A percentile compares a stretch with the other conserved stretches of the same genome.
These are phyloP conservation scores for Limtongia smithiae DNA, from an alignment of 805 yeast genomes.

Conservation along the genomic window DNA sequence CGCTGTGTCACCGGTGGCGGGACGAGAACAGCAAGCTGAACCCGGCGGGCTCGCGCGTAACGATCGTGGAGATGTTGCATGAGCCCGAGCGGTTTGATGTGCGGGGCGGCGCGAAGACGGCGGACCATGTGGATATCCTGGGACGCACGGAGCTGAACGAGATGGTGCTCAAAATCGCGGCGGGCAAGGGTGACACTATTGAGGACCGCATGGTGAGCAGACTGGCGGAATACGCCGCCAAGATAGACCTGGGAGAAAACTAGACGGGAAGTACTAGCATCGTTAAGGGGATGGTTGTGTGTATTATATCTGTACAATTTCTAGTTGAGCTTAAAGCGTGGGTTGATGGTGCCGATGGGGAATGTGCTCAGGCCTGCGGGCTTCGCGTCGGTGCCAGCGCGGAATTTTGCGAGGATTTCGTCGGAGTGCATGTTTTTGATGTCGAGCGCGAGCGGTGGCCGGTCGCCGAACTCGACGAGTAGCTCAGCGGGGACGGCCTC, in stretches of 20 bases:
- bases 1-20: conserved; percentile 91
- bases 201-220: conserved; percentile 56
- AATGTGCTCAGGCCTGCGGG: neutral
- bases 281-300: neutral
- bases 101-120: conserved; percentile 95
- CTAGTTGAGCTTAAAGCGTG: conserved; percentile 8
- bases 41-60: conserved; percentile 72
- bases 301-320: neutral
- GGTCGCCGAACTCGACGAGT: conserved; percentile 29
- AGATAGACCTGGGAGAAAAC: conserved; percentile 45
- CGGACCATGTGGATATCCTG: conserved; percentile 94
- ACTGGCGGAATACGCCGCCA: conserved; percentile 58
- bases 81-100: conserved; percentile 93
- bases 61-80: conserved; percentile 83
- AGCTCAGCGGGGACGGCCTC: conserved; percentile 36
- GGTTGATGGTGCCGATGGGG: conserved; percentile 10
- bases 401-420: conserved; percentile 56
- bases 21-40: conserved; percentile 59
- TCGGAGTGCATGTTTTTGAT: conserved; percentile 50
- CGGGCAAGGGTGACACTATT: conserved; percentile 72
- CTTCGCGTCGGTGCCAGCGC: conserved; percentile 31
- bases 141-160: conserved; percentile 94
- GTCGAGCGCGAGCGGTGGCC: conserved; percentile 40
- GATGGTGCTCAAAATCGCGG: conserved; percentile 71
- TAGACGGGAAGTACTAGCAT: neutral